Percentiles rank a stretch among this genome's conserved stretches.
These are phyloP conservation scores for Cystofilobasidium capitatum DNA, from an alignment of 768 basidiomycete species.

Conservation along the genomic window DNA sequence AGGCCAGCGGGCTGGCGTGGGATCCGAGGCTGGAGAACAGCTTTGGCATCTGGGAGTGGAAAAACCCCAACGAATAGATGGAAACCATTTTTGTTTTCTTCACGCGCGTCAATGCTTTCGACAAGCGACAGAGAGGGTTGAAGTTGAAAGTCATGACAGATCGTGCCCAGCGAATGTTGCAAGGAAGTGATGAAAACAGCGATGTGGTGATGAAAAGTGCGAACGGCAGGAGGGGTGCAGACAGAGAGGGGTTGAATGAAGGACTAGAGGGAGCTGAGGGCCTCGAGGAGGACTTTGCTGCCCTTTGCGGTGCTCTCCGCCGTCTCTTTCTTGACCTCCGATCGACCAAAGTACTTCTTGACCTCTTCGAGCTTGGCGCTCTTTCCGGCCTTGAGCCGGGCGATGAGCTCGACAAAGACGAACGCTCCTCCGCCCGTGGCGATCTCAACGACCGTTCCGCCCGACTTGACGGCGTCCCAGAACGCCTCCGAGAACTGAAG, in stretches of 20 bases:
- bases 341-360: constrained; percentile 51
- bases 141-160: constrained; percentile 1
- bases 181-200: background rate
- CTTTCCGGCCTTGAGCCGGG: constrained; percentile 44
- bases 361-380: constrained; percentile 39
- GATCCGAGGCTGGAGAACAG: constrained; percentile 5
- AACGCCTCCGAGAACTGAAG: constrained; percentile 31
- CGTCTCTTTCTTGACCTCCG: constrained; percentile 46
- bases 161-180: background rate
- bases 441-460: constrained; percentile 47
- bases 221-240: too few relatives aligned
- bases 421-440: constrained; percentile 59
- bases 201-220: background rate
- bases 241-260: too few relatives aligned
- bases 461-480: constrained; percentile 32
- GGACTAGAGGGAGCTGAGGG: constrained; percentile 34
- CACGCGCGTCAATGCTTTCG: too few relatives aligned
- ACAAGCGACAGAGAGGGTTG: too few relatives aligned
- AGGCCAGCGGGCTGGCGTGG: constrained; percentile 11
- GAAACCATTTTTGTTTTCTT: too few relatives aligned
- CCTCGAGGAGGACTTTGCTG: constrained; percentile 58
- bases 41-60: constrained; percentile 15
- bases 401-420: constrained; percentile 62
- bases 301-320: constrained; percentile 58
- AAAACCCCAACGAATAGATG: background rate